Evolutionary conservation across 164 flowering plant species (phyloP).

Genomic region (Dillenia turbinata): DNA sequence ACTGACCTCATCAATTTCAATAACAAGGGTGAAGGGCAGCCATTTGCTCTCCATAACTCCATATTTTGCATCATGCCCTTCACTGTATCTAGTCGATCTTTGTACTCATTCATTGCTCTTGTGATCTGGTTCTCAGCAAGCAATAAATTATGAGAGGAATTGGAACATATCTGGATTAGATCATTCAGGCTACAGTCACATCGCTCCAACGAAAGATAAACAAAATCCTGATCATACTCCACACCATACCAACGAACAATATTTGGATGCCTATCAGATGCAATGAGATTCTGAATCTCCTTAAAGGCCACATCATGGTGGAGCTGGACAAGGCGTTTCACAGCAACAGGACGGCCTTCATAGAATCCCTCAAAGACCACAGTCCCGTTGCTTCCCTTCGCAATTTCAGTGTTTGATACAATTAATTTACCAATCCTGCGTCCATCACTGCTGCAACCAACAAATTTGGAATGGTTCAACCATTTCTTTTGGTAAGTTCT

Average conservation of each 20-base stretch:
- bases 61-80: slow-evolving; percentile 24
- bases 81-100: slow-evolving; percentile 16
- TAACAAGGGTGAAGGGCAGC: slow-evolving; percentile 50
- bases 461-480: slow-evolving; percentile 14
- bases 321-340: slow-evolving; percentile 79
- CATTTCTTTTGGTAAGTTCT: neutral
- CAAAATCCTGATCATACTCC: slow-evolving; percentile 83
- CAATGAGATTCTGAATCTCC: slow-evolving; percentile 88
- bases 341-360: slow-evolving; percentile 85
- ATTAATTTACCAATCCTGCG: slow-evolving; percentile 61
- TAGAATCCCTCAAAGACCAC: slow-evolving; percentile 75
- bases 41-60: slow-evolving; percentile 57
- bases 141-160: slow-evolving; percentile 10
- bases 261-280: slow-evolving; percentile 87
- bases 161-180: slow-evolving; percentile 35
- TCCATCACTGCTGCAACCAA: slow-evolving; percentile 30
- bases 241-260: slow-evolving; percentile 88
- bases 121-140: slow-evolving; percentile 6
- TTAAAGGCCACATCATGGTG: slow-evolving; percentile 82
- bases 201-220: slow-evolving; percentile 85
- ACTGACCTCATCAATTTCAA: slow-evolving; percentile 70
- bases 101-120: slow-evolving; percentile 14
- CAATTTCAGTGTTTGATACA: slow-evolving; percentile 65
- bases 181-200: slow-evolving; percentile 75
- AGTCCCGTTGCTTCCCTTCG: slow-evolving; percentile 95